A percentile compares a stretch with the other conserved stretches of the same genome.
Evolutionary conservation across 495 filamentous ascomycete species (phyloP).

Genomic region (Xylaria intraflava): DNA sequence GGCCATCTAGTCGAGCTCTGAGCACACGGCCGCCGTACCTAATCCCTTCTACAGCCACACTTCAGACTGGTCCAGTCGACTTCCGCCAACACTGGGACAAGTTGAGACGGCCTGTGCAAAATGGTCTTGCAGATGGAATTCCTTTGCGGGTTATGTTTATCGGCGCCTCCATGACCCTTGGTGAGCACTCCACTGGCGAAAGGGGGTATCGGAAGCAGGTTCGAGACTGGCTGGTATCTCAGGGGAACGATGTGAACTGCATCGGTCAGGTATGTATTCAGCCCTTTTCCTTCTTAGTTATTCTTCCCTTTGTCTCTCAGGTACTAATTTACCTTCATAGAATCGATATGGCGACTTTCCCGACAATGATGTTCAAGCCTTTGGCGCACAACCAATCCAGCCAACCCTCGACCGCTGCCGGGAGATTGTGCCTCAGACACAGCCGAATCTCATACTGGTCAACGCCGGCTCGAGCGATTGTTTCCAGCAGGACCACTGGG

Average conservation of each 20-base stretch:
- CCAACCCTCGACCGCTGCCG: conserved; percentile 20
- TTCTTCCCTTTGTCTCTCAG: not conserved
- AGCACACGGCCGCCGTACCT: not conserved
- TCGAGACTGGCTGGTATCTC: conserved; percentile 29
- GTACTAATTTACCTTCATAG: conserved; percentile 14
- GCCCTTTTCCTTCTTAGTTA: not conserved
- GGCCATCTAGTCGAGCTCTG: not conserved
- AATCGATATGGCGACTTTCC: conserved; percentile 28
- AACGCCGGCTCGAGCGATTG: conserved; percentile 27
- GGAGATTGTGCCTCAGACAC: conserved; percentile 22
- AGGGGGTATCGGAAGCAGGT: conserved; percentile 50
- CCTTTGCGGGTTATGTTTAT: conserved; percentile 47
- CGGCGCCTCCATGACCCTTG: conserved; percentile 54
- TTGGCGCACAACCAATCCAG: conserved; percentile 25
- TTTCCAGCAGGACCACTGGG: conserved; percentile 25
- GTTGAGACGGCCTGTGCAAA: conserved; percentile 3
- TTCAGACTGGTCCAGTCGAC: conserved; percentile 12
- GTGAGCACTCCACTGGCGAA: conserved; percentile 42
- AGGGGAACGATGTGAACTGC: conserved; percentile 28
- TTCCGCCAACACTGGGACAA: conserved; percentile 12
- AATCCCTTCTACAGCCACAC: not conserved
- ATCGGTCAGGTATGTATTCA: conserved; percentile 23
- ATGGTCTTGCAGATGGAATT: conserved; percentile 23
- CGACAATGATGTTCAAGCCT: conserved; percentile 25
- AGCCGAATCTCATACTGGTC: conserved; percentile 26